A percentile compares a stretch with the other conserved stretches of the same genome.
Evolutionary conservation across 345 rosid genomes (phyloP).

Genomic region (Euphorbia lathyris): DNA sequence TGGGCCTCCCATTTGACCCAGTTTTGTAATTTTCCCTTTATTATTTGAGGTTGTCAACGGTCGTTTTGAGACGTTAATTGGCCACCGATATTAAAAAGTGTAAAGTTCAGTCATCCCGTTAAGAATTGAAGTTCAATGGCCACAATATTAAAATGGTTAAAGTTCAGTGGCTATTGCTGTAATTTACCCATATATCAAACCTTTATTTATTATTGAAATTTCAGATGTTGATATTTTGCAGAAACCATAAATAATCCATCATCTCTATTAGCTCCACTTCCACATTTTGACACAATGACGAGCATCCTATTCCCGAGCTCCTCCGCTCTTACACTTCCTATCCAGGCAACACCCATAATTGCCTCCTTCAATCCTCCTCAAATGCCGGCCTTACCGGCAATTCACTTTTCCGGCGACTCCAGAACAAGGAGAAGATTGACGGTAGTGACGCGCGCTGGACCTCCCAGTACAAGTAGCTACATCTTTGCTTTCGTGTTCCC

Average conservation of each 20-base stretch:
- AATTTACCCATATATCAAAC: too few species aligned
- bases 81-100: too few species aligned
- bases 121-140: too few species aligned
- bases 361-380: slow-evolving; percentile 13
- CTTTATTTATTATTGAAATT: too few species aligned
- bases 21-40: too few species aligned
- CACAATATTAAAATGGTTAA: too few species aligned
- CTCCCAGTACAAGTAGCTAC: slow-evolving; percentile 49
- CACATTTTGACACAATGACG: slow-evolving; percentile 51
- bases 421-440: slow-evolving; percentile 32
- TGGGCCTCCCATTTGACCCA: too few species aligned
- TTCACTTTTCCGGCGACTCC: slow-evolving; percentile 18
- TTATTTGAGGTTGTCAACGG: too few species aligned
- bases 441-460: slow-evolving; percentile 62
- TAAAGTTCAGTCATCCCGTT: too few species aligned
- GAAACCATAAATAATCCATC: neutral
- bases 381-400: slow-evolving; percentile 6
- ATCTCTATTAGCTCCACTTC: neutral
- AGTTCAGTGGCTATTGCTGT: too few species aligned
- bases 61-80: too few species aligned
- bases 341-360: slow-evolving; percentile 16
- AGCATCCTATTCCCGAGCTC: slow-evolving; percentile 40
- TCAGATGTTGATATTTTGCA: too few species aligned
- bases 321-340: slow-evolving; percentile 10
- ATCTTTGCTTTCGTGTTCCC: slow-evolving; percentile 66